These are phyloP conservation scores for Mentha longifolia DNA, from an alignment of 257 asterid species.

Conservation along the genomic window DNA sequence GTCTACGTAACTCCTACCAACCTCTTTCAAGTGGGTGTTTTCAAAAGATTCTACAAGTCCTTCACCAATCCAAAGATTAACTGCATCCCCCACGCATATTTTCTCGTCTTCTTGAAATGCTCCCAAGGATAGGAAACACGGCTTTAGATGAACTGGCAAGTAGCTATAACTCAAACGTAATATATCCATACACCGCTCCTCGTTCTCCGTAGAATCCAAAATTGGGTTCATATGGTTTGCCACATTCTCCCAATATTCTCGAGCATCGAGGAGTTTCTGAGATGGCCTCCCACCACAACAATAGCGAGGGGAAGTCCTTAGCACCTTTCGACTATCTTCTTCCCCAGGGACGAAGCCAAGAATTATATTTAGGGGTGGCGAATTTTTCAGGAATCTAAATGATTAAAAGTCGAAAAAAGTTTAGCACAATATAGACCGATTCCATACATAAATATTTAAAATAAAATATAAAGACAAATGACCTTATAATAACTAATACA, in stretches of 20 bases:
- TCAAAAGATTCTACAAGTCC: background rate
- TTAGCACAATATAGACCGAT: too few relatives aligned
- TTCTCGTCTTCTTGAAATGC: background rate
- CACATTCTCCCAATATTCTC: slow-evolving; percentile 9
- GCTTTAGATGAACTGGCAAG: slow-evolving; percentile 1
- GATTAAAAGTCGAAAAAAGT: too few relatives aligned
- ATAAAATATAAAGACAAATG: too few relatives aligned
- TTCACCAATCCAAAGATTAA: slow-evolving; percentile 1
- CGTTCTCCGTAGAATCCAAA: background rate
- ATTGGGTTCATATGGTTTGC: background rate
- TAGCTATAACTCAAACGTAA: background rate
- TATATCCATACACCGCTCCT: background rate
- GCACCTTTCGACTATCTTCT: background rate
- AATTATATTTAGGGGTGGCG: too few relatives aligned
- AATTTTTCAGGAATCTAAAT: too few relatives aligned
- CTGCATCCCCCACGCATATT: background rate
- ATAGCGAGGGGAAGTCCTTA: slow-evolving; percentile 2
- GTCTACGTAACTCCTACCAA: background rate
- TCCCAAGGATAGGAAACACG: background rate
- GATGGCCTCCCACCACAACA: background rate
- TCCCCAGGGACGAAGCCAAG: too few relatives aligned
- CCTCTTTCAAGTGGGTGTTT: background rate
- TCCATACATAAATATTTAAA: too few relatives aligned
- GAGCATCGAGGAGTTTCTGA: background rate
- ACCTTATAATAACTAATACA: too few relatives aligned